phyloP scores from a whole-genome alignment of 2,329 filamentous ascomycete genomes.

The Cladophialophora exuberans region DNA sequence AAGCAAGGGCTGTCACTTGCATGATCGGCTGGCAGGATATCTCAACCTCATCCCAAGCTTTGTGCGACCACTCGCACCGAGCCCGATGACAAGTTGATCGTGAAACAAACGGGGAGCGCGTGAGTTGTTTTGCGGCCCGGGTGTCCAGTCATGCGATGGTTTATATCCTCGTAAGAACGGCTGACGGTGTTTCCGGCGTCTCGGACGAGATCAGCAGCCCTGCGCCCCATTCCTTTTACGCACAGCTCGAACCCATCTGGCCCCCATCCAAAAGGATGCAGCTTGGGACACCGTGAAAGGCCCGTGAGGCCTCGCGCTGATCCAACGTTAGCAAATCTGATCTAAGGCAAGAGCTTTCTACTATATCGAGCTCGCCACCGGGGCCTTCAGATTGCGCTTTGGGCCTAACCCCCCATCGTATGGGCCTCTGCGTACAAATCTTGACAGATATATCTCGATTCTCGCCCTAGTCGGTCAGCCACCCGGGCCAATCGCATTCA shows the following conservation, averaged over 20 bases:
- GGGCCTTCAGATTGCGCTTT: background rate
- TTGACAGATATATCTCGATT: background rate
- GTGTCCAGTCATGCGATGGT: slow-evolving; percentile 3
- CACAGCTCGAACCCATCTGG: background rate
- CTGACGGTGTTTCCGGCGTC: background rate
- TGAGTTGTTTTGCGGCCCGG: background rate
- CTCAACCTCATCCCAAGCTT: slow-evolving; percentile 6
- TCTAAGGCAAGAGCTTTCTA: background rate
- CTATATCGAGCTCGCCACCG: background rate
- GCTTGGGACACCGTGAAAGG: background rate
- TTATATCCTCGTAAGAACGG: slow-evolving; percentile 8
- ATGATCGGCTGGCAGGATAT: slow-evolving; percentile 10
- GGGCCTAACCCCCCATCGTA: background rate
- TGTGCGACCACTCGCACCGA: background rate
- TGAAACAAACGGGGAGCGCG: background rate
- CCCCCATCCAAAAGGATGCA: background rate
- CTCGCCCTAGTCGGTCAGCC: background rate
- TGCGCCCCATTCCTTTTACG: background rate
- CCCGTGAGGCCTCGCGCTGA: background rate
- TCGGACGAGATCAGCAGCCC: slow-evolving; percentile 3
- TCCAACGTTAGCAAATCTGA: background rate
- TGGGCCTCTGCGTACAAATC: background rate
- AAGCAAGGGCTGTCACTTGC: slow-evolving; percentile 4
- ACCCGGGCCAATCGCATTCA: background rate
- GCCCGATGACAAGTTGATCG: slow-evolving; percentile 8